Evolutionary conservation across 805 yeast genomes (phyloP), one percentile per base, ranked within the genome.

Genomic region (Nakazawaea ambrosiae): DNA sequence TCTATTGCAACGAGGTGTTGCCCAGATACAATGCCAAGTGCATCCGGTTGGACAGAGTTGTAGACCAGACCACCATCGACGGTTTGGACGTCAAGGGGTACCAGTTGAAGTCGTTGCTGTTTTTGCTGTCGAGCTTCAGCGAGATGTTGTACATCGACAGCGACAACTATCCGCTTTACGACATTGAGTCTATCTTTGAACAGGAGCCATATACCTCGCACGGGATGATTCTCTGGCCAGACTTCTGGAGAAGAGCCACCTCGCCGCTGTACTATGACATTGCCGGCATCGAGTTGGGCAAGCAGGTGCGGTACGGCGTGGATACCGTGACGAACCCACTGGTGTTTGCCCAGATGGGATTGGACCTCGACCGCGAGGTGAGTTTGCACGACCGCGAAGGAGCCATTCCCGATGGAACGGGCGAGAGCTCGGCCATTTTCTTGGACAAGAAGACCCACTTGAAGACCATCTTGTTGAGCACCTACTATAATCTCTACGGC

Each of bases 211-310:
- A 58, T 55, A 49, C 57, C 24, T 52, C 61, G 8, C 54, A 58
- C 15, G 70, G 74, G 41, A 58, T 75, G 54, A 58, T 78, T 19
- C 55, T 77, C 19, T 86, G 94, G 90, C 94, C 95, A 2, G 96
- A 86, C 57, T 86, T 78, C 55, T 86, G 95, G 95, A 73, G 80
- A 55, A 69, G 95, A 46, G 77, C 89, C 5, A 83, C 89, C 1
- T 73, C 84, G 1, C 95, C 95, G 5, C 60, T 61, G 27, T 81
- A 71, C 49, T 86, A 81, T 56, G 71, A 74, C 22, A 76, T 86
- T 45, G 85, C 85, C 0, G 83, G 76, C 2, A 61, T 76, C 11
- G 47, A 60, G 34, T 61, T 76, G 1, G 68, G 72, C 20, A 48
- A 51, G 18, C 41, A 34, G 16, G 38, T 39, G 9, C 33, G 41